Percentiles rank a stretch among this genome's conserved stretches.
phyloP scores from a whole-genome alignment of 805 yeast species.

The Candida sanyiensis region DNA sequence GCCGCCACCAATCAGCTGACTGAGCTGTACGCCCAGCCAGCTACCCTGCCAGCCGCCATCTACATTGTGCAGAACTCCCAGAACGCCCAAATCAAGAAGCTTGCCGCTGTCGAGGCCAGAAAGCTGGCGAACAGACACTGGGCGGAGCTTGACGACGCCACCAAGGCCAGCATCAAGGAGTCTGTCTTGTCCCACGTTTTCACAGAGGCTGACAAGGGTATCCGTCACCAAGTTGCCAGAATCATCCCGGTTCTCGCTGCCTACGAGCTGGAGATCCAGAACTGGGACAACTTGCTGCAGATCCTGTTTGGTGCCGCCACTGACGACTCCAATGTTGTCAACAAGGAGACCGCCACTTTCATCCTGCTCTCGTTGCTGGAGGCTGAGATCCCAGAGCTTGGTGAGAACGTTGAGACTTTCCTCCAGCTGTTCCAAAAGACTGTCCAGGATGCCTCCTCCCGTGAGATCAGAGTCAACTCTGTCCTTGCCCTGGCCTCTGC shows the following conservation, averaged over 20 bases:
- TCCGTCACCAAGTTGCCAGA: slow-evolving; percentile 87
- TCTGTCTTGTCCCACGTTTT: slow-evolving; percentile 67
- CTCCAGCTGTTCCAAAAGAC: slow-evolving; percentile 66
- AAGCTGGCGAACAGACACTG: slow-evolving; percentile 73
- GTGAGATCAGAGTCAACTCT: slow-evolving; percentile 75
- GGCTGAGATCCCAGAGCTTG: slow-evolving; percentile 53
- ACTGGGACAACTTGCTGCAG: slow-evolving; percentile 78
- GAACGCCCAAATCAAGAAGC: slow-evolving; percentile 71
- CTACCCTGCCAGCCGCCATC: slow-evolving; percentile 74
- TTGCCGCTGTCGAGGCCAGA: slow-evolving; percentile 96
- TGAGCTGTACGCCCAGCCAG: slow-evolving; percentile 66
- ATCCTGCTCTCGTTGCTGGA: slow-evolving; percentile 75
- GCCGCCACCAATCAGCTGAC: slow-evolving; percentile 71
- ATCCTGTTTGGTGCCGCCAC: slow-evolving; percentile 63
- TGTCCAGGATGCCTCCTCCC: slow-evolving; percentile 52
- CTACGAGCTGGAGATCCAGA: slow-evolving; percentile 57
- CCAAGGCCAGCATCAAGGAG: slow-evolving; percentile 57
- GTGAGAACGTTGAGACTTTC: slow-evolving; percentile 57
- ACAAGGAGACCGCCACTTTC: slow-evolving; percentile 79
- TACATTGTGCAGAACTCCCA: slow-evolving; percentile 70
- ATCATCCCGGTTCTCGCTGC: slow-evolving; percentile 83
- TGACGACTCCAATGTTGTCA: slow-evolving; percentile 41
- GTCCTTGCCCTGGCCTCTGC: slow-evolving; percentile 71
- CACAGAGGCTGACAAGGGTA: slow-evolving; percentile 52
- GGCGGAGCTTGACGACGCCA: slow-evolving; percentile 39